Evolutionary conservation across 164 flowering plant genomes (phyloP).

Genomic region (Cinnamomum micranthum): DNA sequence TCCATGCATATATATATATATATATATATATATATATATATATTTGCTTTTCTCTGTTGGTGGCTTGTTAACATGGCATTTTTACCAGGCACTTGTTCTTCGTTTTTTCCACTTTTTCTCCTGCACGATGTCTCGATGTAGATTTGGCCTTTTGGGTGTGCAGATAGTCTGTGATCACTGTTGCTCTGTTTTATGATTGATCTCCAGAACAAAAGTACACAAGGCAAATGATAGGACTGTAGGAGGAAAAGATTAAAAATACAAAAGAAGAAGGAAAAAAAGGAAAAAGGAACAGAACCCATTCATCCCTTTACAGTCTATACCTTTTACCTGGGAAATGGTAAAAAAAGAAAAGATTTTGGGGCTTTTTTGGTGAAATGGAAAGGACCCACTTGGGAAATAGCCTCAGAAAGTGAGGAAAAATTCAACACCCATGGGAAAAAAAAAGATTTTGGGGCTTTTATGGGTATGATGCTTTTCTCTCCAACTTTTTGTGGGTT

Average conservation of each 20-base stretch:
- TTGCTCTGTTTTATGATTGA: background rate
- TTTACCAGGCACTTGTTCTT: no score
- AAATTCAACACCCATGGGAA: slow-evolving; percentile 11
- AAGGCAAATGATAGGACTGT: background rate
- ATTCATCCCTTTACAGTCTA: background rate
- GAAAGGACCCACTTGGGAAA: slow-evolving; percentile 22
- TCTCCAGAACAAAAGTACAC: background rate
- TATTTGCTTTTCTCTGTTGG: slow-evolving; percentile 3
- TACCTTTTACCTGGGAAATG: no score
- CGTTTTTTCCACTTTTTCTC: no score
- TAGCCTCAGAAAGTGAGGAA: slow-evolving; percentile 7
- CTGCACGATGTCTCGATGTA: background rate
- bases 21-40: background rate
- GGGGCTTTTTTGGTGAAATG: slow-evolving; percentile 12
- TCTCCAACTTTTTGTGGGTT: slow-evolving; percentile 26
- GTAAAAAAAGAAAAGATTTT: background rate
- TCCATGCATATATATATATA: background rate
- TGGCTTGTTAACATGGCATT: background rate
- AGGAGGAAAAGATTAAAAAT: background rate
- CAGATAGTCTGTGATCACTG: background rate
- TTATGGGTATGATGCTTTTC: slow-evolving; percentile 27
- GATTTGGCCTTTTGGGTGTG: slow-evolving; percentile 3
- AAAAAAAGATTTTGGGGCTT: no score
- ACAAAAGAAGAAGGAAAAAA: no score
- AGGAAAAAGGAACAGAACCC: background rate